phyloP scores from a whole-genome alignment of 306 rosid species.

The Albizia julibrissin region DNA sequence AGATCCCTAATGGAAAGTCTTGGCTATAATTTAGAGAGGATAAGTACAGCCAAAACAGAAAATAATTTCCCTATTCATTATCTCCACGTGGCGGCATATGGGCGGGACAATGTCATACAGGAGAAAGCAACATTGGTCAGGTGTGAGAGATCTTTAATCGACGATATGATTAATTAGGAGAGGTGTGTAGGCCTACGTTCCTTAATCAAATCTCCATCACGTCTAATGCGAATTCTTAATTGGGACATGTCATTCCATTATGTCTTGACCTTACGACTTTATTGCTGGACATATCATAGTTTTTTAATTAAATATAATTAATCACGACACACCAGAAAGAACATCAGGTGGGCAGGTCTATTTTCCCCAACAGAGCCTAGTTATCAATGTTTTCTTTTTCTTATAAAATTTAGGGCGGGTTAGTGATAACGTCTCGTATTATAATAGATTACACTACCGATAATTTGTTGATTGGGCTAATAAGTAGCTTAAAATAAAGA shows the following conservation, averaged over 20 bases:
- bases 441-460: too few species aligned
- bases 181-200: background rate
- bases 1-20: background rate
- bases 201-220: background rate
- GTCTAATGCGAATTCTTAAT: background rate
- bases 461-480: too few species aligned
- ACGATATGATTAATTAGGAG: background rate
- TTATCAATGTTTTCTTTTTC: background rate
- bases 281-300: background rate
- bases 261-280: background rate
- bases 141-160: background rate
- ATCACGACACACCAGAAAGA: background rate
- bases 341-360: background rate
- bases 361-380: too few species aligned
- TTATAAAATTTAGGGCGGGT: background rate
- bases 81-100: slow-evolving; percentile 15
- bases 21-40: background rate
- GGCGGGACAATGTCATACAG: background rate
- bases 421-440: background rate
- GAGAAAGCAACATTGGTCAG: background rate
- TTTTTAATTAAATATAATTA: background rate
- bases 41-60: background rate
- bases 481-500: too few species aligned
- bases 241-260: background rate
- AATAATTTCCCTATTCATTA: background rate